Evolutionary conservation across 805 yeast species (phyloP), one percentile per base, ranked within the genome.

Genomic region (Candida glaebosa): DNA sequence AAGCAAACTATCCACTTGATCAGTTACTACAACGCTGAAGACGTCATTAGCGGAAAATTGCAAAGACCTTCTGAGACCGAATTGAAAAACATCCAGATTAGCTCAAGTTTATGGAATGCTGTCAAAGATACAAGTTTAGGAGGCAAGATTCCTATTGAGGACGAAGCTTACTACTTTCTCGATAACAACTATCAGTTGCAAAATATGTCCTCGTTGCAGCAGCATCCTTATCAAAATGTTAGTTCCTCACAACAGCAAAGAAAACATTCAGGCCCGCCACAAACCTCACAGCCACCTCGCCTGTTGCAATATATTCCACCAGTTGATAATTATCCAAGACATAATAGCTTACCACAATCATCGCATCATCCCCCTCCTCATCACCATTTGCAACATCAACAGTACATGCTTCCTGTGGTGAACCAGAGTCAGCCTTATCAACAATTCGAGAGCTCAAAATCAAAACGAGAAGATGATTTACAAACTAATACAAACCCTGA

Each of bases 1-100:
- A 58, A 56, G 34, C 76, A 73, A 51, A 77, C 84, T 3, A 65
- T 82, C 36, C 96, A 91, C 55, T 61, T 90, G 42, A 79, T 90
- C 2, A 80, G 90, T 6, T 90, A 90, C 61, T 90, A 87, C 57
- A 68, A 76, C 22, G 82, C 88, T 0, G 78, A 78, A 16, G 96
- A 90, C 58, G 93, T 88, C 3, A 54, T 78, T 39, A 65, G 68
- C 25, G 81, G 82, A 4, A 67, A 64, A 31, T 65, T 89, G 35
- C 52, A 60, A 0, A 66, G 81, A 18, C 96, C 96, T 0, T 65
- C 79, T 3, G 75, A 75, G 31, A 61, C 75, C 5, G 71, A 75
- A 5, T 69, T 87, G 41, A 73, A 73, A 43, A 73, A 78, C 43
- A 47, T 79, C 0, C 59, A 60, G 14, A 71, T 83, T 5, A 66